These are phyloP conservation scores for Xylaria sp. DNA, from an alignment of 2,329 filamentous ascomycete species.

Conservation along the genomic window DNA sequence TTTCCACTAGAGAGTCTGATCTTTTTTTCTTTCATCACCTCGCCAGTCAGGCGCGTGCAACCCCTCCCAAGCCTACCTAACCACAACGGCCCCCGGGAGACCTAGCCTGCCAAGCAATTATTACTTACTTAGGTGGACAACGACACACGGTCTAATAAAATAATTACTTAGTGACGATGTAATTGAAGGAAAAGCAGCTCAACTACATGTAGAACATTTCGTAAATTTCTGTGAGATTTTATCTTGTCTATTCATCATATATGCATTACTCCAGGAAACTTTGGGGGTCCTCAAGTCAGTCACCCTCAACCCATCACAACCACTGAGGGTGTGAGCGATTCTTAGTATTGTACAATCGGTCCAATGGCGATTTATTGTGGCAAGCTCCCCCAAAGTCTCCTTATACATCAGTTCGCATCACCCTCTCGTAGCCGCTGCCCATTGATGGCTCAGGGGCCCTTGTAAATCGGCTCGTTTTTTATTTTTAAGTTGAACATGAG, in stretches of 20 bases:
- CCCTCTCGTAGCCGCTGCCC: slow-evolving; percentile 41
- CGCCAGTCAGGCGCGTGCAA: neutral
- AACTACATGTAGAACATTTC: neutral
- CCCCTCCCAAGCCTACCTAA: neutral
- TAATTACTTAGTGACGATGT: neutral
- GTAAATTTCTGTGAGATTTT: slow-evolving; percentile 33
- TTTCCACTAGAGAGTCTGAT: too few species aligned
- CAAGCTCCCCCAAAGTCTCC: slow-evolving; percentile 41
- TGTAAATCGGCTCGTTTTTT: slow-evolving; percentile 36
- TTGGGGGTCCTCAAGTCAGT: slow-evolving; percentile 39
- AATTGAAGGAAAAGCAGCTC: neutral
- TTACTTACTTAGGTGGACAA: neutral
- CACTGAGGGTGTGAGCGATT: slow-evolving; percentile 43
- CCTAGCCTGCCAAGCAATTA: neutral
- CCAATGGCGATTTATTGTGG: slow-evolving; percentile 40
- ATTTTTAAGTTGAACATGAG: slow-evolving; percentile 40
- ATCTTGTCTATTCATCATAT: slow-evolving; percentile 48
- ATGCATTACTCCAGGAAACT: slow-evolving; percentile 46
- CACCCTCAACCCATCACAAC: slow-evolving; percentile 39
- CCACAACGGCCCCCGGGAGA: neutral
- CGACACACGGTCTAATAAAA: neutral
- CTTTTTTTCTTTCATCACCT: too few species aligned
- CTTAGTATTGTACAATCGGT: slow-evolving; percentile 48
- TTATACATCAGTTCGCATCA: slow-evolving; percentile 40
- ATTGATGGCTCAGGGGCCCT: slow-evolving; percentile 38